Evolutionary conservation across 2,329 filamentous ascomycete species (phyloP), one percentile per base, ranked within the genome.

Genomic region (Nannizziopsis arthrosporioides): DNA sequence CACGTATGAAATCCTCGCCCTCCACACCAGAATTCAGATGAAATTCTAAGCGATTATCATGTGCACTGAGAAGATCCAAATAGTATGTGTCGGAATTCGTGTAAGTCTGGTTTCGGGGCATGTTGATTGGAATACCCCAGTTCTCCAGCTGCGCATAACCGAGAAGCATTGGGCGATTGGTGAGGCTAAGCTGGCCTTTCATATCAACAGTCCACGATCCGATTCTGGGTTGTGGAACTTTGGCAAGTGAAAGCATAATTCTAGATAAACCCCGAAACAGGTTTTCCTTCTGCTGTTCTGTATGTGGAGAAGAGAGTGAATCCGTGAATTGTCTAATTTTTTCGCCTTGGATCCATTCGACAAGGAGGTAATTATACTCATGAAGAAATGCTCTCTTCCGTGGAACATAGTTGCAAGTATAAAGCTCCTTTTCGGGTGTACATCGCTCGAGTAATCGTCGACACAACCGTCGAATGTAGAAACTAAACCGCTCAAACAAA

Each of bases 161-260:
- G 10, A 42, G 38, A 17, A 51, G 51, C 19, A 59, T 42, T 18
- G 57, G 57, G 15, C 58, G 48, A 35, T 58, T 58, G 19, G 49
- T 39, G 14, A 59, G 42, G 10, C 36, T 50, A 12, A 57, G 38
- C 15, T 41, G 44, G 18, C 56, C 54, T 18, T 53, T 34, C 42
- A 50, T 45, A 46, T 59, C 48, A 22, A 59, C 45, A 9, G 43
- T 55, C 34, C 56, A 55, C 8, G 56, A 57, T 15, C 53, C 57
- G 43, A 57, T 59, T 22, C 42, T 10, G 19, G 49, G 52, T n/a
- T 36, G 42, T 5, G 44, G 45, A 34, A 54, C n/a, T 31, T 41
- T 47, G 2, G 52, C 45, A 18, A 57, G 40, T 10, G 50, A 48
- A 12, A 56, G 34, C 46, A 55, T 50, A 17, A 53, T 51, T 37